A percentile compares a stretch with the other conserved stretches of the same genome.
Conservation (phyloP, 495 filamentous ascomycete genomes). For the Hyaloscypha bicolor region DNA sequence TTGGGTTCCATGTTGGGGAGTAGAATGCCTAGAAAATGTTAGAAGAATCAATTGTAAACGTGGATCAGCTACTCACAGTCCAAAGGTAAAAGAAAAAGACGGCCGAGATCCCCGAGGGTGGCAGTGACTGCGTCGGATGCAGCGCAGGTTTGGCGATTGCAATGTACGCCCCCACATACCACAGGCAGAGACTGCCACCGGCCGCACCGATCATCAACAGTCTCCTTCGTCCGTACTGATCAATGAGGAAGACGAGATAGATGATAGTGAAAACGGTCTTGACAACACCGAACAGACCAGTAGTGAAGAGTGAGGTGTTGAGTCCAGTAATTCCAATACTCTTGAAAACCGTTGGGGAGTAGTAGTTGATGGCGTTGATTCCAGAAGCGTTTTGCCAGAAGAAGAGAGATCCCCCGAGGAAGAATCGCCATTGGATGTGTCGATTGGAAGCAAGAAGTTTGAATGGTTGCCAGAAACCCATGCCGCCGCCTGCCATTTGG, state of each 20-base stretch:
- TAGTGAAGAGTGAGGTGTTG: conserved; percentile 57
- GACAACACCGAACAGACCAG: conserved; percentile 65
- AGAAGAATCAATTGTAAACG: not conserved
- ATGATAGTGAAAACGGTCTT: conserved; percentile 53
- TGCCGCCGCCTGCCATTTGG: conserved; percentile 56
- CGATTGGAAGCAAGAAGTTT: conserved; percentile 47
- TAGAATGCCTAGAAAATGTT: conserved; percentile 55
- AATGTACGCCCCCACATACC: conserved; percentile 57
- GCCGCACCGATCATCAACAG: conserved; percentile 51
- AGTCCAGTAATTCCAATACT: conserved; percentile 57
- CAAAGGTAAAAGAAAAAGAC: conserved; percentile 85
- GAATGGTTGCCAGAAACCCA: conserved; percentile 72
- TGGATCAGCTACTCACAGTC: conserved; percentile 43
- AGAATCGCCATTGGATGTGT: conserved; percentile 60
- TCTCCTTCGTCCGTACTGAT: conserved; percentile 64
- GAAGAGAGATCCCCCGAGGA: conserved; percentile 68
- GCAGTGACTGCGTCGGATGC: conserved; percentile 43
- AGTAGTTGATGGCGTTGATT: conserved; percentile 61
- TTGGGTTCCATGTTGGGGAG: conserved; percentile 77
- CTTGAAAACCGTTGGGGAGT: conserved; percentile 72
- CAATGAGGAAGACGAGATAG: conserved; percentile 71
- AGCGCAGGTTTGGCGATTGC: conserved; percentile 52
- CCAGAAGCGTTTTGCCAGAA: conserved; percentile 60
- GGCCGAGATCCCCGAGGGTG: conserved; percentile 63
- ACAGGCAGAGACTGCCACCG: conserved; percentile 59